A percentile compares a stretch with the other conserved stretches of the same genome.
Evolutionary conservation across 169 alveolate genomes (phyloP).

Genomic region (Plasmodium gallinaceum): DNA sequence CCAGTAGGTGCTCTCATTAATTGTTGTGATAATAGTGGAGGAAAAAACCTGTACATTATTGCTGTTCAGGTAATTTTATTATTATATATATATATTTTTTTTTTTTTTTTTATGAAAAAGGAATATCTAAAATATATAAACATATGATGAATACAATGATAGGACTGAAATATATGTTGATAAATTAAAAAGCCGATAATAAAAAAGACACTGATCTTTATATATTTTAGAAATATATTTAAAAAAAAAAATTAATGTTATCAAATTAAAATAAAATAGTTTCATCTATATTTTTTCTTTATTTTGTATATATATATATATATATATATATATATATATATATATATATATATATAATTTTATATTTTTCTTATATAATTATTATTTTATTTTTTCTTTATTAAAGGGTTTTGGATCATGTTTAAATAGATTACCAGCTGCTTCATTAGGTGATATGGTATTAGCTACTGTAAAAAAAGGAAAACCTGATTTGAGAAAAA

Average conservation of each 20-base stretch:
- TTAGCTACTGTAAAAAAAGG: constrained; percentile 98
- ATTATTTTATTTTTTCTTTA: constrained; percentile 9
- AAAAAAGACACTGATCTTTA: constrained; percentile 26
- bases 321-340: not conserved
- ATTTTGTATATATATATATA: not conserved
- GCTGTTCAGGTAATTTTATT: constrained; percentile 92
- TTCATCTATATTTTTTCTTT: not conserved
- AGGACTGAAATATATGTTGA: constrained; percentile 74
- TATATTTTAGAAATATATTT: constrained; percentile 3
- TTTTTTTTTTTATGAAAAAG: not conserved
- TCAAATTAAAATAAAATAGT: not conserved
- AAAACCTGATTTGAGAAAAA: constrained; percentile 98
- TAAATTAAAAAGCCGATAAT: constrained; percentile 47
- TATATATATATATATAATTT: constrained; percentile 4
- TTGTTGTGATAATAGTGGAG: constrained; percentile 99
- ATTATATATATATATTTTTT: not conserved
- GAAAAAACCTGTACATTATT: constrained; percentile 97
- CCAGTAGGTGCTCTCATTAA: constrained; percentile 98
- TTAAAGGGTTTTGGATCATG: constrained; percentile 96
- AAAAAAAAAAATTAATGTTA: not conserved
- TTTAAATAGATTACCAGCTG: constrained; percentile 97
- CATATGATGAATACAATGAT: constrained; percentile 71
- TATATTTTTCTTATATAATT: constrained; percentile 1
- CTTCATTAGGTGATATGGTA: constrained; percentile 99
- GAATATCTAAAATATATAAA: constrained; percentile 23